Percentiles rank a stretch among this genome's conserved stretches.
These are phyloP conservation scores for Poronia punctata DNA, from an alignment of 495 filamentous ascomycete species.

Conservation along the genomic window DNA sequence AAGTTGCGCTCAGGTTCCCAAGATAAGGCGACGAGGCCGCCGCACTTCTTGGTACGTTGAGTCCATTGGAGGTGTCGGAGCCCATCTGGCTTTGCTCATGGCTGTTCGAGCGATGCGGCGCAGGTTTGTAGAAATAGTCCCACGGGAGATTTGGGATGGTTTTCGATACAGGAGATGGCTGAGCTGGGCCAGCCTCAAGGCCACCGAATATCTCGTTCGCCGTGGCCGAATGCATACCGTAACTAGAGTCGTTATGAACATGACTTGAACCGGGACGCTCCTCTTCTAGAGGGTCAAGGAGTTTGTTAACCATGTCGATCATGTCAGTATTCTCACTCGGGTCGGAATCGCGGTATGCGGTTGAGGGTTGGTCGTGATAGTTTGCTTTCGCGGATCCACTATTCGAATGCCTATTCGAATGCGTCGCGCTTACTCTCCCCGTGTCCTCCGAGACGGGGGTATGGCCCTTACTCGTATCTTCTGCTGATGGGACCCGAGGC, in stretches of 20 bases:
- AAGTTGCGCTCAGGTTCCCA: slow-evolving; percentile 10
- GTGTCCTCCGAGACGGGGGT: background rate
- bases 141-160: slow-evolving; percentile 37
- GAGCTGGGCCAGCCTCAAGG: slow-evolving; percentile 13
- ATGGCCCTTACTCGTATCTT: background rate
- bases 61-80: slow-evolving; percentile 7
- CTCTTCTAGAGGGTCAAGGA: slow-evolving; percentile 30
- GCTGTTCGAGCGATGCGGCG: slow-evolving; percentile 17
- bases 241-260: slow-evolving; percentile 24
- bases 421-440: background rate
- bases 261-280: slow-evolving; percentile 18
- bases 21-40: slow-evolving; percentile 18
- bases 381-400: slow-evolving; percentile 4
- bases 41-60: slow-evolving; percentile 19
- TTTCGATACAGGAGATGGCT: slow-evolving; percentile 32
- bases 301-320: slow-evolving; percentile 35
- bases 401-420: background rate
- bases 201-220: slow-evolving; percentile 30
- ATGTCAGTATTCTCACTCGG: slow-evolving; percentile 27
- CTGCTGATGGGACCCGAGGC: no score
- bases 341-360: slow-evolving; percentile 19
- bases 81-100: slow-evolving; percentile 15
- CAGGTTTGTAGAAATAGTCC: slow-evolving; percentile 35
- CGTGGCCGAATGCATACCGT: slow-evolving; percentile 35
- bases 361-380: slow-evolving; percentile 4